Conservation (phyloP, 2,329 filamentous ascomycete genomes). For the Byssothecium circinans region DNA sequence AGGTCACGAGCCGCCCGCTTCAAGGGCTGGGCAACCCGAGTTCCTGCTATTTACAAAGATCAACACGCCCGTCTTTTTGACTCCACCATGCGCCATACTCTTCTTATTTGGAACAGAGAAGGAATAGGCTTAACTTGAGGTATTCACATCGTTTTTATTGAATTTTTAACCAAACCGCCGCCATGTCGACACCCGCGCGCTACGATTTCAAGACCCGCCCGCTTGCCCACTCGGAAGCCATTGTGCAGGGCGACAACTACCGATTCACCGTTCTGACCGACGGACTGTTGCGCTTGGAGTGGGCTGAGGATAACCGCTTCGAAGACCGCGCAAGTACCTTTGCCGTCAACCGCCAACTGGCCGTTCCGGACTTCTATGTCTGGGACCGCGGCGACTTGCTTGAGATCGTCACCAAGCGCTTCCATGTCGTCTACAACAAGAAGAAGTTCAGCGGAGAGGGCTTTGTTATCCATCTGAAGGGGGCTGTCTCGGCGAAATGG, state of each 20-base stretch:
- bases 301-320: slow-evolving; percentile 61
- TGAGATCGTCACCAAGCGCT: slow-evolving; percentile 58
- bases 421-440: slow-evolving; percentile 63
- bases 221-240: slow-evolving; percentile 48
- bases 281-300: slow-evolving; percentile 62
- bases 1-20: slow-evolving; percentile 31
- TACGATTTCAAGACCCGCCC: slow-evolving; percentile 51
- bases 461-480: slow-evolving; percentile 51
- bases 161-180: neutral
- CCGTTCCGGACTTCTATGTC: slow-evolving; percentile 53
- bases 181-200: slow-evolving; percentile 39
- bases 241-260: slow-evolving; percentile 54
- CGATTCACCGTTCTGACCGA: slow-evolving; percentile 63
- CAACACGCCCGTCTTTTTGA: slow-evolving; percentile 19
- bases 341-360: slow-evolving; percentile 57
- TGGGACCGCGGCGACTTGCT: slow-evolving; percentile 51
- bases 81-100: slow-evolving; percentile 20
- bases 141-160: slow-evolving; percentile 2
- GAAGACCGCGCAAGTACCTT: slow-evolving; percentile 66
- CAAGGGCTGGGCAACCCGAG: slow-evolving; percentile 21
- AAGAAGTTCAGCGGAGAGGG: slow-evolving; percentile 56
- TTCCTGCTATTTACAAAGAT: slow-evolving; percentile 24
- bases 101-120: slow-evolving; percentile 6
- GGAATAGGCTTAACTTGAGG: slow-evolving; percentile 12
- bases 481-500: slow-evolving; percentile 52